Evolutionary conservation across 2,329 filamentous ascomycete genomes (phyloP), one percentile per base, ranked within the genome.

Genomic region (Raffaelea deltoideospora): DNA sequence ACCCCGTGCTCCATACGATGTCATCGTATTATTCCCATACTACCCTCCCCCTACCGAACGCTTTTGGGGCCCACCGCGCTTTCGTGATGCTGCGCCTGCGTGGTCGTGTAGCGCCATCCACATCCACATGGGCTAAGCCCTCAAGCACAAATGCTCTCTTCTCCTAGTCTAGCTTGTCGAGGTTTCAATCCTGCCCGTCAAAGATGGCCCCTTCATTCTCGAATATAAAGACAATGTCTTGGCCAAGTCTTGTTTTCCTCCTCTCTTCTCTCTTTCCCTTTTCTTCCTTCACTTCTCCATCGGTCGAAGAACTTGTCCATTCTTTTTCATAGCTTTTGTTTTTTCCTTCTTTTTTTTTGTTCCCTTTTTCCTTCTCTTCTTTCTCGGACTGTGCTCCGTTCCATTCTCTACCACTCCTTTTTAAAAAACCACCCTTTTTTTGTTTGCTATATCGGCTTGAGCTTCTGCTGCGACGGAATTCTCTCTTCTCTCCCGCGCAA

Each of bases 371-470:
- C 40, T 53, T 52, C 51, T 54, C 50, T 54, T 57, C 54, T 53
- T 56, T 55, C 53, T 53, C 34, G 40, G 42, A 35, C 42, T 60
- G 59, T 66, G 57, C 64, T 53, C 57, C 47, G 45, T 64, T 61
- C n/a, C 61, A 61, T 66, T 65, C 63, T 57, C 62, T 64, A 51
- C 30, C 24, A 8, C 28, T 52, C 49, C 59, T 52, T 45, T 48
- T 56, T 55, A 47, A 27, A 43, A 48, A 47, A 50, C 54, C 57
- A 63, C 59, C 58, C 53, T 61, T 61, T 56, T 51, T 48, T 53
- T 40, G n/a, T 30, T 30, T 30, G n/a, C n/a, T 17, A 15, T 6
- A 7, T 7, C 15, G 6, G 10, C 27, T n/a, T n/a, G 27, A 10
- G 6, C n/a, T n/a, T 28, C 14, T 10, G 27, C 27, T 28, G 8